Evolutionary conservation across 768 basidiomycete genomes (phyloP), one percentile per base, ranked within the genome.

Genomic region (Tricholoma flavovirens): DNA sequence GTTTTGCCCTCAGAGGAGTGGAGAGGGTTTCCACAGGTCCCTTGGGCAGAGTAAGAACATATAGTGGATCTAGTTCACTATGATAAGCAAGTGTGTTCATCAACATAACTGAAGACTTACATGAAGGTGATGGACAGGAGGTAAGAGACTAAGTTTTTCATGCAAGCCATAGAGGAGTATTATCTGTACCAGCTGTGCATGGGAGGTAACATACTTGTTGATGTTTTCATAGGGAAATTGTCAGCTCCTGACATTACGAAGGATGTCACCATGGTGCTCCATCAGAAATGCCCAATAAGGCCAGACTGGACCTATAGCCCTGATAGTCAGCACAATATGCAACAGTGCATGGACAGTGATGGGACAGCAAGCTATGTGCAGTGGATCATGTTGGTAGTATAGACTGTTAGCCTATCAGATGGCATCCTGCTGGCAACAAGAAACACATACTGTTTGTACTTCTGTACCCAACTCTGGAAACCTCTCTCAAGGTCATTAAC

Each of bases 401-500:
- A 66, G 40, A 14, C 73, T 73, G 35, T 24, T 53, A 50, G 46
- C 14, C 43, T 50, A n/a, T 21, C 7, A 46, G 51, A 33, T 32
- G 24, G 15, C 24, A 24, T 19, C 35, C 17, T 11, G 10, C 29
- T 12, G 26, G 10, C 12, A 38, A 35, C 33, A 21, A 56, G 14
- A 54, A 56, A 12, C 24, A 60, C 71, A 24, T 50, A 77, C 75
- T 55, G 57, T 66, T 79, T 75, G 51, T 71, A 79, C 11, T 64
- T 46, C 48, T 60, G 11, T 2, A 77, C 75, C 76, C 76, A 78
- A 5, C 56, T 29, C 4, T 43, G 42, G 59, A 77, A 72, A 0
- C 70, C 71, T 6, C 5, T 24, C 1, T 66, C 49, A 2, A 76
- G 52, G 7, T 52, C 35, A 3, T 58, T 40, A n/a, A 75, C 56